Evolutionary conservation across 306 rosid genomes (phyloP).

Genomic region (Dryas alaskensis): DNA sequence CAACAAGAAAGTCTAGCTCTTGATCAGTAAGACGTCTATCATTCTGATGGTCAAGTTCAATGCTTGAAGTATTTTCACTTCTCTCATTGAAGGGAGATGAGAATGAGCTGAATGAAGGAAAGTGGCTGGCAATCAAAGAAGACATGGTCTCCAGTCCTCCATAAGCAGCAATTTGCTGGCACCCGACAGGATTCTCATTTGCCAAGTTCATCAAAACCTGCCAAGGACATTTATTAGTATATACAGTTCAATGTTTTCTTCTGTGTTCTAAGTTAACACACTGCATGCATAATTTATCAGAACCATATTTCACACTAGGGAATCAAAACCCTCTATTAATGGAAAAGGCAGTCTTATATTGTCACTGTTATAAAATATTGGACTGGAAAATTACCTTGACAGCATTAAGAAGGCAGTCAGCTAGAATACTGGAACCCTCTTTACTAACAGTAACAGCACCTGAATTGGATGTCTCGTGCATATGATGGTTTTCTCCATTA

Average conservation of each 20-base stretch:
- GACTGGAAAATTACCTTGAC: conserved; percentile 53
- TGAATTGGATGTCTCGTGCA: conserved; percentile 40
- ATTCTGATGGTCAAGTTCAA: conserved; percentile 37
- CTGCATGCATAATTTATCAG: background rate
- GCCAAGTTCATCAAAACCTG: conserved; percentile 99
- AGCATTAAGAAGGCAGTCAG: conserved; percentile 82
- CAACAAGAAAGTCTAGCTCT: conserved; percentile 93
- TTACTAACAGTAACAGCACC: conserved; percentile 29
- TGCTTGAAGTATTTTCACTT: conserved; percentile 37
- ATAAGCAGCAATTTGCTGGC: conserved; percentile 74
- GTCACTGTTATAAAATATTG: conserved; percentile 2
- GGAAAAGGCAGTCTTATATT: background rate
- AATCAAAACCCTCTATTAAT: background rate
- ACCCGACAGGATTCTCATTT: conserved; percentile 91
- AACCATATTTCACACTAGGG: background rate
- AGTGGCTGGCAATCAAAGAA: conserved; percentile 82
- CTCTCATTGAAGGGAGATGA: conserved; percentile 44
- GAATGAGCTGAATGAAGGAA: conserved; percentile 65
- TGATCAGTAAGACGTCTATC: conserved; percentile 71
- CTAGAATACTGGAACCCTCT: conserved; percentile 56
- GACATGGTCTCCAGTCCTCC: conserved; percentile 94
- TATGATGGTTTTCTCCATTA: conserved; percentile 41
- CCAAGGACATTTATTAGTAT: conserved; percentile 22
- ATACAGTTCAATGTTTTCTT: background rate
- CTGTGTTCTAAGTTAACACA: background rate